Base-by-base conservation (phyloP, 2,329 filamentous ascomycete genomes). In the Trichoderma polysporum region DNA sequence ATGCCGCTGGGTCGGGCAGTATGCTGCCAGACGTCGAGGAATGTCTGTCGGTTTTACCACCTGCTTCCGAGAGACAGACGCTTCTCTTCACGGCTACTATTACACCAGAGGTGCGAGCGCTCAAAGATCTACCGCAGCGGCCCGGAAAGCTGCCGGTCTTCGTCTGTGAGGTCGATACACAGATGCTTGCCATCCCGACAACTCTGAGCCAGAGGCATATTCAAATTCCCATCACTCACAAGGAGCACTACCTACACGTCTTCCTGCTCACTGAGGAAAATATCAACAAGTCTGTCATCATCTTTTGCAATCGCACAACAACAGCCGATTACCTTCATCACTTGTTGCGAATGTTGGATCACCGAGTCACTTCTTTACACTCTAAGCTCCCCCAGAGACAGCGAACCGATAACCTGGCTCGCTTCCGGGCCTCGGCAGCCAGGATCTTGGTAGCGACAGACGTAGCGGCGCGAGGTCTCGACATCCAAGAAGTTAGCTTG, bases 1-100 rank as follows among this genome's bases (percentile, higher is more conserved):
- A 90, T 45, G 86, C 89, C 37, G 87, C 88, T 58, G 88, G 86
- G 0, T 85, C 86, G 19, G 94, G 94, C 29, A 94, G 90, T 79
- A 97, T 97, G 94, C 84, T 97, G n/a, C 91, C 92, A 4, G 95
- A 97, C 74, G 88, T 99, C 1, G 92, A 96, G 76, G 92, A 93
- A 69, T 97, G 94, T 74, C 84, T 99, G 4, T 89, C 88, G 2
- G 89, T 90, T 2, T 85, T 99, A 0, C 95, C 95, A 0, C 88
- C 91, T 0, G 86, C 92, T 4, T 80, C 85, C 1, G 84, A 92
- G 74, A 87, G 95, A n/a, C 94, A 99, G 78, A 99, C 94, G 0
- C 87, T 97, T 17, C 86, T 99, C 2, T 99, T 99, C 81, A 99
- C 95, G 9, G 95, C 95, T 17, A 99, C 95, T 1, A 89, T 99